phyloP scores from a whole-genome alignment of 1,284 basidiomycete species.

The Papiliotrema fonsecae region DNA sequence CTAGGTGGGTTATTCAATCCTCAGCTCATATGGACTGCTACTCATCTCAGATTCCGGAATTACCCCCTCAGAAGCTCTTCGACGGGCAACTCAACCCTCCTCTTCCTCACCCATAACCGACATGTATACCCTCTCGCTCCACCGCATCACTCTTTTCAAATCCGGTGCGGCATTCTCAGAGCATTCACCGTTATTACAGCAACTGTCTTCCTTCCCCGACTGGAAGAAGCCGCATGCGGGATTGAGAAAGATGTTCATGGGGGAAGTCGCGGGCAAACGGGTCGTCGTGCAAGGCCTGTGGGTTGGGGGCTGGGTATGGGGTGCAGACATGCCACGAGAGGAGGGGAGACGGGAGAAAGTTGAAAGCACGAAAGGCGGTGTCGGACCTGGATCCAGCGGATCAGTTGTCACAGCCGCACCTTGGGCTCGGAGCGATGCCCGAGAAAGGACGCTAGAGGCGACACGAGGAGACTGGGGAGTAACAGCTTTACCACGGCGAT shows the following conservation, averaged over 20 bases:
- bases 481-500: neutral
- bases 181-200: constrained; percentile 84
- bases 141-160: constrained; percentile 75
- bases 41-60: constrained; percentile 17
- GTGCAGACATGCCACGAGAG: constrained; percentile 13
- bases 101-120: constrained; percentile 55
- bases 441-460: neutral
- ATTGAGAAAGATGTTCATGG: constrained; percentile 93
- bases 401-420: neutral
- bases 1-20: constrained; percentile 44
- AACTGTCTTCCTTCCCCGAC: constrained; percentile 75
- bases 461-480: neutral
- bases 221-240: constrained; percentile 90
- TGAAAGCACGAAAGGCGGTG: neutral
- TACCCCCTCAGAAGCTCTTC: constrained; percentile 24
- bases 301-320: constrained; percentile 61
- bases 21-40: neutral
- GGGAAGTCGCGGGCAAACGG: constrained; percentile 90
- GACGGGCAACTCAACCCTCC: constrained; percentile 14
- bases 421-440: neutral
- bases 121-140: constrained; percentile 75
- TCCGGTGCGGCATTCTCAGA: constrained; percentile 75
- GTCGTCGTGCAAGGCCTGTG: constrained; percentile 95
- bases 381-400: neutral
- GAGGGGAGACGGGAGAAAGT: neutral